Base-by-base conservation (phyloP, 1,284 basidiomycete species). In the Pascua guehoae region DNA sequence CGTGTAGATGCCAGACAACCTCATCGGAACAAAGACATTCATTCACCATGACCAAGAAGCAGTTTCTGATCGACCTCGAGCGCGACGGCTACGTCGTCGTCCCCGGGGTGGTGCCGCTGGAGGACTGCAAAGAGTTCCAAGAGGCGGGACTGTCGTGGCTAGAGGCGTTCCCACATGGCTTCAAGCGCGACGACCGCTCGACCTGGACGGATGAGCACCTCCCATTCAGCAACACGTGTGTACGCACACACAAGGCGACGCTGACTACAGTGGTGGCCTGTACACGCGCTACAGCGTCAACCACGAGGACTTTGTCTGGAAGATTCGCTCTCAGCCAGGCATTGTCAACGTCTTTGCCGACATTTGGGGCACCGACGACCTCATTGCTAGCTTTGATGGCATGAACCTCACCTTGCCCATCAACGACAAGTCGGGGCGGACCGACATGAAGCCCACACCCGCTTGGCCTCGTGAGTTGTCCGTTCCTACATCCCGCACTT, bases 301-400 rank as follows among this genome's bases (percentile, higher is more conserved):
- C 49, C 72, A 73, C 50, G 72, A 74, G 62, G 60, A 65, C 17
- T 72, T 70, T 46, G 70, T 72, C 8, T 75, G 74, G 74, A 60
- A 68, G 17, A 73, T 74, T 46, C 55, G 72, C 36, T 58, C 58
- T 56, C 41, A 74, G 52, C 64, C 60, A 1, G 64, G 57, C 2
- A 67, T 75, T 44, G 52, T 68, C n/a, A 57, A 66, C n/a, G 60
- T 66, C 5, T 76, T 75, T 43, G 54, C 54, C 16, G 53, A 71
- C 46, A 60, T 77, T 32, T 74, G 71, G 68, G 73, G 67, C 8
- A 76, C 73, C 3, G 57, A 71, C 32, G 70, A 77, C 48, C 64
- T 77, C 11, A 64, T 77, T 41, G 66, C 63, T 10, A 66, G 64
- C 32, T 74, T 73, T 46, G 71, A 73, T 45, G 66, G 66, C 12